These are phyloP conservation scores for Colletotrichum brevisporum DNA, from an alignment of 2,329 filamentous ascomycete genomes.

Conservation along the genomic window DNA sequence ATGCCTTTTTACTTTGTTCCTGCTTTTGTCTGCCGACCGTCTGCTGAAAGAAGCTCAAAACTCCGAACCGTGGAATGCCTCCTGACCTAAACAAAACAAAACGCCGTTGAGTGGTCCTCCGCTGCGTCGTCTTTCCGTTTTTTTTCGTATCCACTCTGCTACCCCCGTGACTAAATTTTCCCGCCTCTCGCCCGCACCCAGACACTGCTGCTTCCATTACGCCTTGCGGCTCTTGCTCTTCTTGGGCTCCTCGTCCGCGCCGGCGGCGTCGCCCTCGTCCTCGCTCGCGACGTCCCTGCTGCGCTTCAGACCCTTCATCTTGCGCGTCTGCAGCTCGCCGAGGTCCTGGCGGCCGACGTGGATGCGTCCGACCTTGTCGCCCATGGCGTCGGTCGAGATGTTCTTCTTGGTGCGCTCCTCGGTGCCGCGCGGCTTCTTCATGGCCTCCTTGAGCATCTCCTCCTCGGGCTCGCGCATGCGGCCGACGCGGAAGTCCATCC, in stretches of 20 bases:
- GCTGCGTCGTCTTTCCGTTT: conserved; percentile 29
- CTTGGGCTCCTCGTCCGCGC: conserved; percentile 51
- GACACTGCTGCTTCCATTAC: not conserved
- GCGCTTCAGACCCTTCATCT: conserved; percentile 99
- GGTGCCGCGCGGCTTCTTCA: conserved; percentile 84
- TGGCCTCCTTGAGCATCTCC: conserved; percentile 86
- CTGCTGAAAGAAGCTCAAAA: conserved; percentile 42
- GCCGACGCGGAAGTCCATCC: conserved; percentile 92
- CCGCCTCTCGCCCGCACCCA: no score
- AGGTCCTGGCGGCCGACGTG: conserved; percentile 94
- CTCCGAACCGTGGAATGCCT: conserved; percentile 39
- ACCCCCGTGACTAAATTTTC: no score
- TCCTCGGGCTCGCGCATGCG: conserved; percentile 84
- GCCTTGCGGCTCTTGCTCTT: conserved; percentile 41
- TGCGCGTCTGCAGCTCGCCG: conserved; percentile 88
- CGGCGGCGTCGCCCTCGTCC: conserved; percentile 62
- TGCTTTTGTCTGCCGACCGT: conserved; percentile 42
- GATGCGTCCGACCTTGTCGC: conserved; percentile 95
- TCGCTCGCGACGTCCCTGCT: conserved; percentile 74
- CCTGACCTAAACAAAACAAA: conserved; percentile 37
- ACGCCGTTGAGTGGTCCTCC: conserved; percentile 36
- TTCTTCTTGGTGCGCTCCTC: conserved; percentile 96
- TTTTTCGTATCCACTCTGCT: not conserved
- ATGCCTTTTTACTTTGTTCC: conserved; percentile 39
- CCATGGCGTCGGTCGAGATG: conserved; percentile 89